Percentiles rank a stretch among this genome's conserved stretches.
Evolutionary conservation across 306 rosid genomes (phyloP).

Genomic region (Quillaja saponaria): DNA sequence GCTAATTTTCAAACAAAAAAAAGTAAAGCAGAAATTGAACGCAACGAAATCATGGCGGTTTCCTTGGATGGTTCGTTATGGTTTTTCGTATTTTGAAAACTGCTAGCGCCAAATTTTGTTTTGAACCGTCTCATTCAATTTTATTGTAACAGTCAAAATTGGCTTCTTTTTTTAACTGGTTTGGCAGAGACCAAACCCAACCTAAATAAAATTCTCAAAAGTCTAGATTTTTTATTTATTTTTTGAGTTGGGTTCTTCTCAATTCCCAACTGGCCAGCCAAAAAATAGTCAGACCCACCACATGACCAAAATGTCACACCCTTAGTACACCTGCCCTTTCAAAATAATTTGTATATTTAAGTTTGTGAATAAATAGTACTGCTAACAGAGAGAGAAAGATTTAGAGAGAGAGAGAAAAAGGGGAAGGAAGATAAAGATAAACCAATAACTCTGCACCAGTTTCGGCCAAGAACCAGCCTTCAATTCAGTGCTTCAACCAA

Average conservation of each 20-base stretch:
- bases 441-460: slow-evolving; percentile 49
- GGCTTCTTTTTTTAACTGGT: slow-evolving; percentile 40
- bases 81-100: slow-evolving; percentile 41
- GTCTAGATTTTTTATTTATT: background rate
- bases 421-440: slow-evolving; percentile 31
- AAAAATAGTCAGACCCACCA: slow-evolving; percentile 53
- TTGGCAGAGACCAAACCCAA: slow-evolving; percentile 28
- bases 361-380: slow-evolving; percentile 28
- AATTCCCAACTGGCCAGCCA: slow-evolving; percentile 23
- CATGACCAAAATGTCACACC: slow-evolving; percentile 48
- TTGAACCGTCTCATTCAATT: slow-evolving; percentile 13
- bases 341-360: slow-evolving; percentile 33
- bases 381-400: too few species aligned
- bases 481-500: slow-evolving; percentile 43
- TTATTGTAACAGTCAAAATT: slow-evolving; percentile 47
- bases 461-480: slow-evolving; percentile 47
- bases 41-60: slow-evolving; percentile 30
- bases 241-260: background rate
- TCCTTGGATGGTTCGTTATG: slow-evolving; percentile 26
- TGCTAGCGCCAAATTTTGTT: slow-evolving; percentile 38
- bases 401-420: slow-evolving; percentile 16
- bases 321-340: slow-evolving; percentile 16
- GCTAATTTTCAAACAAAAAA: background rate
- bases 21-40: background rate
- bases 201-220: background rate